These are phyloP conservation scores for Geum urbanum DNA, from an alignment of 306 rosid species.

Conservation along the genomic window DNA sequence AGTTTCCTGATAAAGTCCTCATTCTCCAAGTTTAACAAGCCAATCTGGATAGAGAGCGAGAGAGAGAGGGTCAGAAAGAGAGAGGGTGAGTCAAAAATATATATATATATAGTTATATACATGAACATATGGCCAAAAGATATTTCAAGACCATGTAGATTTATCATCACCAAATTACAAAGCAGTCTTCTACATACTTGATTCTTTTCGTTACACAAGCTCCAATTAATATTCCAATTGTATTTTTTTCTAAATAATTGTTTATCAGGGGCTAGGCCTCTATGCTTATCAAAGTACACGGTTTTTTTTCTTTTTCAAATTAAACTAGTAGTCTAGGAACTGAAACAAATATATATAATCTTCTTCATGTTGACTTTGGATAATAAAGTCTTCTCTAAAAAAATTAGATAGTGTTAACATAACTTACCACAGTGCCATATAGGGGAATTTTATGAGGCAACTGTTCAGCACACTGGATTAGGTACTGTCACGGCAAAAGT, in stretches of 20 bases:
- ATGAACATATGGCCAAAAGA: background rate
- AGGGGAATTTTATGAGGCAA: constrained; percentile 91
- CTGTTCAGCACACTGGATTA: constrained; percentile 72
- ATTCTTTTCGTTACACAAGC: background rate
- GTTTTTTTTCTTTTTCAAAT: background rate
- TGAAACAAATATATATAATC: background rate
- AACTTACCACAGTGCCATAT: constrained; percentile 78
- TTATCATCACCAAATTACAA: background rate
- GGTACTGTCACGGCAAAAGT: constrained; percentile 56
- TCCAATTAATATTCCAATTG: too few species aligned
- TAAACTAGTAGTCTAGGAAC: background rate
- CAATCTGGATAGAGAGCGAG: constrained; percentile 52
- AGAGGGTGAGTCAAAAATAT: background rate
- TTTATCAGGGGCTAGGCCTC: background rate
- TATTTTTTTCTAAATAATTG: background rate
- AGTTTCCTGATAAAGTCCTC: constrained; percentile 67
- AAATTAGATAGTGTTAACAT: background rate
- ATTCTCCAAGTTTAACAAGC: constrained; percentile 78
- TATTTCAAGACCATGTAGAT: background rate
- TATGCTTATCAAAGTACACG: background rate
- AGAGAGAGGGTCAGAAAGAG: background rate
- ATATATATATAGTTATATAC: background rate
- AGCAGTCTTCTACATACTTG: background rate
- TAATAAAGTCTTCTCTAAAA: background rate
- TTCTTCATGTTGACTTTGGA: background rate